A percentile compares a stretch with the other conserved stretches of the same genome.
These are phyloP conservation scores for Liquidambar formosana DNA, from an alignment of 164 flowering plant genomes.

Conservation along the genomic window DNA sequence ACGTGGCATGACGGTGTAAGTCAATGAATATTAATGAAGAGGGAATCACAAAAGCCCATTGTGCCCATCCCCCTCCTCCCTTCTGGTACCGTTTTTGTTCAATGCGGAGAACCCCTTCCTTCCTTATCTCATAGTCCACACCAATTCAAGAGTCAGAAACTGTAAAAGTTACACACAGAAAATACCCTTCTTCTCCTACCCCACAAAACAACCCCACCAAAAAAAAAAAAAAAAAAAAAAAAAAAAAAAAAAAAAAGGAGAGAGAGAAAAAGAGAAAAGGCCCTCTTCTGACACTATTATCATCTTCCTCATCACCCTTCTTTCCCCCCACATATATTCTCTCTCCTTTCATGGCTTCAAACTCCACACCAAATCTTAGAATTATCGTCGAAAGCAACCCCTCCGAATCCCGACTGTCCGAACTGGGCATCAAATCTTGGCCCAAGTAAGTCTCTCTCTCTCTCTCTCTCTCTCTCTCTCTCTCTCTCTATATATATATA, in stretches of 20 bases:
- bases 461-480: constrained; percentile 11
- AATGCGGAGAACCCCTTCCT: too few relatives aligned
- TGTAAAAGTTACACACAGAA: too few relatives aligned
- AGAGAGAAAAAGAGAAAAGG: neutral
- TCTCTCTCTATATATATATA: too few relatives aligned
- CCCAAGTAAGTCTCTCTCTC: constrained; percentile 64
- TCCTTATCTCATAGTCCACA: too few relatives aligned
- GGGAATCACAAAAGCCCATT: neutral
- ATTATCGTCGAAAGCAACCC: constrained; percentile 71
- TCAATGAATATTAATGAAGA: constrained; percentile 1
- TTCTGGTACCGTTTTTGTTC: too few relatives aligned
- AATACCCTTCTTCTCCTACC: too few relatives aligned
- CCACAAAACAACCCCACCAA: too few relatives aligned
- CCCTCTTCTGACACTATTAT: neutral
- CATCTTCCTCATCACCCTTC: neutral
- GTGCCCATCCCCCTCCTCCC: too few relatives aligned
- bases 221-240: too few relatives aligned
- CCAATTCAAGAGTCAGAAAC: too few relatives aligned
- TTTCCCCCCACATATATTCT: neutral
- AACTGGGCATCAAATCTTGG: constrained; percentile 82
- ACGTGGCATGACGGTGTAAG: constrained; percentile 14
- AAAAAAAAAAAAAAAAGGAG: too few relatives aligned
- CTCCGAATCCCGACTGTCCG: constrained; percentile 49
- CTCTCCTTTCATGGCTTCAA: constrained; percentile 19
- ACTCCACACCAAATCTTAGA: constrained; percentile 29